Evolutionary conservation across 1,284 basidiomycete genomes (phyloP).

Genomic region (Leucoagaricus sp.): DNA sequence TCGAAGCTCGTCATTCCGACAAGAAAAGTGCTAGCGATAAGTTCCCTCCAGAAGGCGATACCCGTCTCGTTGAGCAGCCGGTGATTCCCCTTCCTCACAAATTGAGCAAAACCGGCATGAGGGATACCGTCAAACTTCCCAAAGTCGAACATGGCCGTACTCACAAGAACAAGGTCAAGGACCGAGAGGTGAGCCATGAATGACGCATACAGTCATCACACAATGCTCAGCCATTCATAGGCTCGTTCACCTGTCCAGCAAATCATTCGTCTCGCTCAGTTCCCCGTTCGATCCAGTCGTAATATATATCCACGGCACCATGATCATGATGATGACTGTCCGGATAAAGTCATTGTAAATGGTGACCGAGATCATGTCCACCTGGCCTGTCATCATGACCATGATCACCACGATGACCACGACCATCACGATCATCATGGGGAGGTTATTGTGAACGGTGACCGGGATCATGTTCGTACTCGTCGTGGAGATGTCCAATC

Average conservation of each 20-base stretch:
- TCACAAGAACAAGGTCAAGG: conserved; percentile 1
- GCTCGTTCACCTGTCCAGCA: not conserved
- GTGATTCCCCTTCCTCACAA: conserved; percentile 7
- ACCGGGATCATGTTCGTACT: conserved; percentile 5
- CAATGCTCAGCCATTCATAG: not conserved
- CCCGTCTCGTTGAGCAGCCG: not conserved
- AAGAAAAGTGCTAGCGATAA: conserved; percentile 8
- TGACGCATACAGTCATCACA: not conserved
- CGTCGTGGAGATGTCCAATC: conserved; percentile 18
- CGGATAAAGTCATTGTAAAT: conserved; percentile 9
- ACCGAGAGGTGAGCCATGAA: not conserved
- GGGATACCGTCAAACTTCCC: not conserved
- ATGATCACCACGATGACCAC: conserved; percentile 1
- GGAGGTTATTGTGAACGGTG: conserved; percentile 11
- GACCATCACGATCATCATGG: conserved; percentile 15
- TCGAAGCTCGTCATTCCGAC: conserved; percentile 27
- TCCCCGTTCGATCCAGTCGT: not conserved
- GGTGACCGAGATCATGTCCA: conserved; percentile 3
- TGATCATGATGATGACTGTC: conserved; percentile 8
- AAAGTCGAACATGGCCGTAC: not conserved
- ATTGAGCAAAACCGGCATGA: not conserved
- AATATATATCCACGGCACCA: not conserved
- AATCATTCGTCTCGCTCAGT: not conserved
- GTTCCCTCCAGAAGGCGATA: not conserved
- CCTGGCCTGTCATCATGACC: not conserved